Base-by-base conservation (phyloP, 2,329 filamentous ascomycete species). In the Huntiella bhutanensis region DNA sequence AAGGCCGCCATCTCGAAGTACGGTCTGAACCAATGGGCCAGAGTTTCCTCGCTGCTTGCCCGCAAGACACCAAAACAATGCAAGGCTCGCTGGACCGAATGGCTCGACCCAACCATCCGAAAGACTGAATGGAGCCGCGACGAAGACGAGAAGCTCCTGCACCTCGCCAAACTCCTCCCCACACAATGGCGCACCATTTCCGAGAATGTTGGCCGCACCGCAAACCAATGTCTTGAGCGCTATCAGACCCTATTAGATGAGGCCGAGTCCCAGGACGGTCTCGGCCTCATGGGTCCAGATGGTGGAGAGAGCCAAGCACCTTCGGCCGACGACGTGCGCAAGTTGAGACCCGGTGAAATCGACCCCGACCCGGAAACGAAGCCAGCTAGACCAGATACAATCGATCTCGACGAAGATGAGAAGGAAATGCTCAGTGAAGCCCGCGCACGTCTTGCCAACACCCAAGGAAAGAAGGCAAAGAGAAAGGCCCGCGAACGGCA, bases 341-440 rank as follows among this genome's bases (percentile, higher is more conserved):
- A 78, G 54, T 63, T 98, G 59, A 78, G 84, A 54, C 88, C 91
- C 4, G 91, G 91, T 54, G 91, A 98, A 65, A 73, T 95, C 51
- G 91, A 98, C 56, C 87, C 88, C n/a, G 88, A 96, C 57, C 86
- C 91, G 7, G 91, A 98, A 63, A 91, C 82, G 54, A 95, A 95
- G 61, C 91, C 91, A 47, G 91, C 91, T 33, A 74, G 87, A 50
- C 91, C 91, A 35, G 91, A 98, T 61, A 95, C 91, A 4, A 91
- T 98, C 59, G 91, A 98, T 62, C 77, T 98, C 56, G 91, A 98
- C 59, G 91, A 98, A 60, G 91, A 98, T 59, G 91, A 98, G 63
- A 96, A 98, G 67, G 91, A 98, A 64, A 98, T 98, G 91, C 64
- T 98, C 57, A 95, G 87, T 59, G 91, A 98, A 65, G 91, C 91